Conservation (phyloP, 1,284 basidiomycete species). For the Spongispora temasekensis region DNA sequence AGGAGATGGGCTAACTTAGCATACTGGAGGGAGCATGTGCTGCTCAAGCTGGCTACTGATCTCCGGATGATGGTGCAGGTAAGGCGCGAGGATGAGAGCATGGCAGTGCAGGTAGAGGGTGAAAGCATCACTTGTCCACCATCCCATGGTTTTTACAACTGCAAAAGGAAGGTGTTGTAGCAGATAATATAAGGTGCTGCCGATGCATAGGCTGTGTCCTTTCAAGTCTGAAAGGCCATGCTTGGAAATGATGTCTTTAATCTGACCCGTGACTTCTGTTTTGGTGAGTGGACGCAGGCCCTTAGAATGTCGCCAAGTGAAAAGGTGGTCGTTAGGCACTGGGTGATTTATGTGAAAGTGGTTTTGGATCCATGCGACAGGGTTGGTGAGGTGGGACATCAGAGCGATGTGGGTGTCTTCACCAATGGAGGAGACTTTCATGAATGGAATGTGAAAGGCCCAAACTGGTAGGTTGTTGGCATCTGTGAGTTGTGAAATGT, state of each 20-base stretch:
- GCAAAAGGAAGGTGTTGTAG: not conserved
- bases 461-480: not conserved
- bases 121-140: not conserved
- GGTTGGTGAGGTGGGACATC: not conserved
- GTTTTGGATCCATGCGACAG: fast-evolving
- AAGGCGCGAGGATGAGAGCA: not conserved
- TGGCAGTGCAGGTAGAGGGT: not conserved
- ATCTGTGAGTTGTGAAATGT: fast-evolving
- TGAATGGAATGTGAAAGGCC: not conserved
- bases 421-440: fast-evolving
- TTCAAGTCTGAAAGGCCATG: not conserved
- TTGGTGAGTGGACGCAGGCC: not conserved
- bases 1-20: not conserved
- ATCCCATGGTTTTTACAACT: not conserved
- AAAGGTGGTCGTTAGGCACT: no score
- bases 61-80: not conserved
- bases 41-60: not conserved
- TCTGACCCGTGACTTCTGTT: not conserved
- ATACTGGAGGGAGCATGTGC: not conserved
- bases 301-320: not conserved
- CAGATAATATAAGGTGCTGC: not conserved
- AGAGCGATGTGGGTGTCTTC: not conserved
- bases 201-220: not conserved
- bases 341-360: no score
- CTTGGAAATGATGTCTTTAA: not conserved